Base-by-base conservation (phyloP, 23 red algal genomes). In the Gracilaria caudata region DNA sequence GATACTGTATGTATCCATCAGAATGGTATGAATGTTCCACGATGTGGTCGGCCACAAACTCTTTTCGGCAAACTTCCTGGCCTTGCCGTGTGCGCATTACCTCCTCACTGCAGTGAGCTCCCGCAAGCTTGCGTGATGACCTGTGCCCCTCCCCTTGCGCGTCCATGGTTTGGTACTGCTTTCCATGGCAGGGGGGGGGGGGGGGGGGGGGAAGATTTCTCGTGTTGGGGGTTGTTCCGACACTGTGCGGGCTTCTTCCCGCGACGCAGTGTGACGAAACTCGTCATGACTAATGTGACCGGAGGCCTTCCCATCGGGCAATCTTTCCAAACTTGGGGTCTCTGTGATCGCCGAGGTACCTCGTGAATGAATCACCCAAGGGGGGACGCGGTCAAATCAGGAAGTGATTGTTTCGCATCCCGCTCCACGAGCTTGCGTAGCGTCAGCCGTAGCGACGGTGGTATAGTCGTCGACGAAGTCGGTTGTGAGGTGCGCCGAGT, bases 31-130 rank as follows among this genome's bases (percentile, higher is more conserved):
- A 20, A 41, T 71, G 65, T 0, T n/a, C 65, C 1, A 71, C 65
- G 26, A 71, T 36, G 6, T n/a, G 34, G 65, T 71, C 65, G 32
- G 40, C 14, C 16, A 71, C 65, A 23, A 71, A 40, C 65, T 71
- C 65, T 19, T 23, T 21, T 19, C 26, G 21, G 65, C 40, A 41
- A 28, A 71, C 33, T 8, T 71, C 12, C 23, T 34, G 35, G 65
- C 65, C 14, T 36, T 36, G 65, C 19, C 5, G 29, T 36, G 63
- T 68, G 11, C 3, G 25, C 34, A 12, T 2, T 5, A 68, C 28
- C 40, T 23, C 65, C 34, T 17, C 57, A 17, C 4, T 4, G n/a
- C 4, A 4, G 19, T 23, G 9, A 4, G 17, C 53, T 28, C 57
- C 9, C 7, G 23, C 10, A 20, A 3, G 17, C 25, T 23, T 21